phyloP scores from a whole-genome alignment of 1,284 basidiomycete species.

The Ceratobasidium sp. region DNA sequence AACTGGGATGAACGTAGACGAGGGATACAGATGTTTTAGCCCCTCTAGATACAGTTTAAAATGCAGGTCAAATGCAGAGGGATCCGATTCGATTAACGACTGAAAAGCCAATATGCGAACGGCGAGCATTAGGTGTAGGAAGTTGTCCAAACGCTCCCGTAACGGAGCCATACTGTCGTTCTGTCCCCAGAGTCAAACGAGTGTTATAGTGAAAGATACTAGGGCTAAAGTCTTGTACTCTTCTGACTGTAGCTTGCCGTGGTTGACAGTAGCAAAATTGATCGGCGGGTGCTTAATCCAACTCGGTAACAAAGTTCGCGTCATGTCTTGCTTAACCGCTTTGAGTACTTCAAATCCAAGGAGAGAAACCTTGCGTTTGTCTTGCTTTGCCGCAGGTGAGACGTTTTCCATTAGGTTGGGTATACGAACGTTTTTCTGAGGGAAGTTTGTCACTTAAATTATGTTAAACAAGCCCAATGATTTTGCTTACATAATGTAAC shows the following conservation, averaged over 20 bases:
- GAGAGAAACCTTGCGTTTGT: neutral
- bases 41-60: constrained; percentile 2
- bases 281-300: constrained; percentile 42
- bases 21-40: constrained; percentile 32
- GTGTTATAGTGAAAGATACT: constrained; percentile 47
- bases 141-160: constrained; percentile 16
- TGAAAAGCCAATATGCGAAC: constrained; percentile 24
- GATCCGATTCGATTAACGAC: neutral
- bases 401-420: neutral
- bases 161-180: neutral
- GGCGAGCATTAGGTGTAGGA: constrained; percentile 29
- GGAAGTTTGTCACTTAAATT: neutral
- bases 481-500: neutral
- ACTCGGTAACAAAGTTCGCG: constrained; percentile 21
- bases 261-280: constrained; percentile 31
- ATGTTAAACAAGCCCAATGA: neutral
- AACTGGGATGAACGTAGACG: neutral
- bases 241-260: constrained; percentile 48
- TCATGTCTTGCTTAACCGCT: constrained; percentile 33
- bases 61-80: constrained; percentile 1
- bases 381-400: neutral
- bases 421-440: constrained; percentile 1
- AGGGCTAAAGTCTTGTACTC: constrained; percentile 48
- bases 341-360: constrained; percentile 18
- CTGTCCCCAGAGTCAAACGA: constrained; percentile 44